Evolutionary conservation across 169 alveolate genomes (phyloP).

Genomic region (Babesia ovis): DNA sequence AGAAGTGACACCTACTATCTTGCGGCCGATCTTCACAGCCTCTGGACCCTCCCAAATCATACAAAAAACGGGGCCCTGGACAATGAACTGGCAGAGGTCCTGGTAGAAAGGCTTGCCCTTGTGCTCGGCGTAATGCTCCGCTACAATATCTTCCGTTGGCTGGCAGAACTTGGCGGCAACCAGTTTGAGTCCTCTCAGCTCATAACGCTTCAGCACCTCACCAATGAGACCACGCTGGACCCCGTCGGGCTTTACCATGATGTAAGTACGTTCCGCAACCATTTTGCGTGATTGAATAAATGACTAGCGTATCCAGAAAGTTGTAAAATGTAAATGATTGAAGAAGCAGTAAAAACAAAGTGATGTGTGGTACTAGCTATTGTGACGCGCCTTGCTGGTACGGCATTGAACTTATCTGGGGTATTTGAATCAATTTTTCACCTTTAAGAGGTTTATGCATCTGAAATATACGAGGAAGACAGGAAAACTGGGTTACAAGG

Average conservation of each 20-base stretch:
- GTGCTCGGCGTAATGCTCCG: slow-evolving; percentile 94
- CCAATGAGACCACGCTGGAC: slow-evolving; percentile 97
- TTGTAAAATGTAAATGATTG: too few relatives aligned
- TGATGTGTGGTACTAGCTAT: too few relatives aligned
- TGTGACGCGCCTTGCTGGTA: too few relatives aligned
- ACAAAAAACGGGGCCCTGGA: slow-evolving; percentile 96
- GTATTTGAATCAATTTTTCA: too few relatives aligned
- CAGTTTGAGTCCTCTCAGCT: slow-evolving; percentile 92
- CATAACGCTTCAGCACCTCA: slow-evolving; percentile 91
- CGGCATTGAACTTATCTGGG: too few relatives aligned
- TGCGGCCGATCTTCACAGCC: slow-evolving; percentile 92
- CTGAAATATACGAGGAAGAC: too few relatives aligned
- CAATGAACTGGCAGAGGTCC: slow-evolving; percentile 87
- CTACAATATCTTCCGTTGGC: slow-evolving; percentile 87
- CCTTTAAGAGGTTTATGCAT: too few relatives aligned
- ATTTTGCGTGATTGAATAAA: neutral
- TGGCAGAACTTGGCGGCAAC: slow-evolving; percentile 90
- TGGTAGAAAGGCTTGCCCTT: slow-evolving; percentile 92
- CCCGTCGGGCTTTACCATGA: slow-evolving; percentile 99
- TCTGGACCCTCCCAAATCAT: slow-evolving; percentile 98
- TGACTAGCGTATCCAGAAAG: too few relatives aligned
- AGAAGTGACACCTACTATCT: slow-evolving; percentile 92
- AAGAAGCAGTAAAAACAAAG: too few relatives aligned
- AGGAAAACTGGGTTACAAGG: too few relatives aligned
- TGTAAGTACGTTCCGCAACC: slow-evolving; percentile 88